Evolutionary conservation across 306 rosid species (phyloP).

Genomic region (Trifolium dubium): DNA sequence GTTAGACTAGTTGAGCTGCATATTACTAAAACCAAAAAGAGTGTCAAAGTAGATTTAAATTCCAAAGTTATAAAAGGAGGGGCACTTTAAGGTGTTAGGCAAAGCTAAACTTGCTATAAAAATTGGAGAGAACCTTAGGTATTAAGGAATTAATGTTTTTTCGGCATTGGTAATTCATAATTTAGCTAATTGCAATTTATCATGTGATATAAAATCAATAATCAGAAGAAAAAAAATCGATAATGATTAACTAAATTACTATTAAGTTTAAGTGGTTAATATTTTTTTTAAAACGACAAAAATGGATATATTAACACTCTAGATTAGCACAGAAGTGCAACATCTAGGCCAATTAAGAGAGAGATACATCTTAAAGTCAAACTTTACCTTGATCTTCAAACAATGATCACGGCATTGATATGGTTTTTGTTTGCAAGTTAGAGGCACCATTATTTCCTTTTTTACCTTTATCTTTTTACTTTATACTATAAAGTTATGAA

Average conservation of each 20-base stretch:
- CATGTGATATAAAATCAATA: too few species aligned
- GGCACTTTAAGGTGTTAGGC: conserved; percentile 39
- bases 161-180: background rate
- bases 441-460: conserved; percentile 16
- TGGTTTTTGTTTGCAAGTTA: background rate
- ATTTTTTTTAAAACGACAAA: too few species aligned
- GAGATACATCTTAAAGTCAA: too few species aligned
- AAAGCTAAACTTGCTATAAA: conserved; percentile 29
- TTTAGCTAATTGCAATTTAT: too few species aligned
- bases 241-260: too few species aligned
- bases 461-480: background rate
- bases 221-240: too few species aligned
- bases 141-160: background rate
- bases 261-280: too few species aligned
- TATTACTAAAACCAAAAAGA: conserved; percentile 43
- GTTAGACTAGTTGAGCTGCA: conserved; percentile 37
- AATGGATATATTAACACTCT: too few species aligned
- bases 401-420: conserved; percentile 5
- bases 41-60: conserved; percentile 46
- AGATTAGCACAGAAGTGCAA: too few species aligned
- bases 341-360: background rate
- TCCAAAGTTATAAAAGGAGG: conserved; percentile 36
- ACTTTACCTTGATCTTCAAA: background rate
- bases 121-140: background rate
- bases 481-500: conserved; percentile 24